Base-by-base conservation (phyloP, 495 filamentous ascomycete species). In the Apiosordaria backusii region DNA sequence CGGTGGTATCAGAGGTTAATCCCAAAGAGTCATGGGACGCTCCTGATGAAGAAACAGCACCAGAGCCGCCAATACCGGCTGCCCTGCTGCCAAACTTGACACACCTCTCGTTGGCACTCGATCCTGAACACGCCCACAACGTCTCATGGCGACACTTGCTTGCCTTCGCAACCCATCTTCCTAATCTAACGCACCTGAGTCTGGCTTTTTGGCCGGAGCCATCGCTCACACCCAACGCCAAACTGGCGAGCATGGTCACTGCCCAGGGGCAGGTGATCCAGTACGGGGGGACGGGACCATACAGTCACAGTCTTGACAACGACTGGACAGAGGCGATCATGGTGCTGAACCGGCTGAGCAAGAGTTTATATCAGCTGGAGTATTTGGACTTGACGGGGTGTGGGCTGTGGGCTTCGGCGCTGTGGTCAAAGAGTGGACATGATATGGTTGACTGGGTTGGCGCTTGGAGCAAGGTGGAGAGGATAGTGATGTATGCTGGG, bases 381-480 rank as follows among this genome's bases (percentile, higher is more conserved):
- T 93, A 88, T 77, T 82, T 97, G 0, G 92, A 95, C 72, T 77
- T 97, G 16, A 90, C 90, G 65, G 92, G 91, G 18, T 97, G 92
- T 74, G 76, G 75, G 0, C 80, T 83, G 18, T 97, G 93, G 93
- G 72, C 85, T 29, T 75, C 77, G 4, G 90, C 90, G 1, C 75
- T 96, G 54, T 74, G 68, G 60, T 71, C 67, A 0, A 71, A 73
- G 15, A 70, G 70, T 27, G 75, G 73, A 5, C 71, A 75, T 23
- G 71, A 79, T 50, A 64, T 59, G 3, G 72, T 83, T 6, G 80
- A 83, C 62, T 83, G 81, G 81, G 67, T 70, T 1, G 72, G 74
- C 2, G 71, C 78, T 53, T 83, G 81, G 81, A 80, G 81, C 1
- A 81, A 82, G 69, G 70, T 83, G 4, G 68, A 67, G 2, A 75